Conservation (phyloP, 75 land plant species). For the Picea sitchensis region DNA sequence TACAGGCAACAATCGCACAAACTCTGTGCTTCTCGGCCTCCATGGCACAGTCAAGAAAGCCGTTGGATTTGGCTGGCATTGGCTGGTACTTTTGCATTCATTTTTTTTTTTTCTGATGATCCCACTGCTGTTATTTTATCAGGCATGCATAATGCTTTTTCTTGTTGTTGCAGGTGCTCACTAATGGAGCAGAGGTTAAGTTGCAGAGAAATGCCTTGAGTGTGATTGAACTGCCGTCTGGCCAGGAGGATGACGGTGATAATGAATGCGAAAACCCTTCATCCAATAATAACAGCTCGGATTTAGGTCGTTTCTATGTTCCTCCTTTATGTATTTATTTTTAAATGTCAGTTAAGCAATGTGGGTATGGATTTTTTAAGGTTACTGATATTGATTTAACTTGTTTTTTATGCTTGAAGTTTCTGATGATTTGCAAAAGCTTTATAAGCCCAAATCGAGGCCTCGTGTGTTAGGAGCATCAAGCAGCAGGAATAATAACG, state of each 20-base stretch:
- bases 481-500: conserved; percentile 1
- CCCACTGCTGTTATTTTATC: too few species aligned
- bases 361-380: conserved; percentile 4
- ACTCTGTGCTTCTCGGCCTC: conserved; percentile 59
- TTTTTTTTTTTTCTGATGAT: neutral
- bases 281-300: conserved; percentile 53
- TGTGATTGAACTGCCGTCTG: conserved; percentile 40
- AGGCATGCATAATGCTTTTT: neutral
- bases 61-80: conserved; percentile 77
- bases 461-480: conserved; percentile 10
- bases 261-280: conserved; percentile 27
- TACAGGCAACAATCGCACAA: conserved; percentile 67
- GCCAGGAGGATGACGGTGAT: conserved; percentile 34
- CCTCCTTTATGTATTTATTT: neutral
- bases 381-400: conserved; percentile 1
- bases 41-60: conserved; percentile 73
- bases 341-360: neutral
- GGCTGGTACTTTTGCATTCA: conserved; percentile 43
- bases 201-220: conserved; percentile 44
- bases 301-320: conserved; percentile 11
- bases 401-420: neutral
- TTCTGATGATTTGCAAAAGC: conserved; percentile 11
- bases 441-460: conserved; percentile 6
- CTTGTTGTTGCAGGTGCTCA: conserved; percentile 18
- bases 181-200: conserved; percentile 44